Conservation (phyloP, 1,284 basidiomycete species). For the Puccinia novopanici region DNA sequence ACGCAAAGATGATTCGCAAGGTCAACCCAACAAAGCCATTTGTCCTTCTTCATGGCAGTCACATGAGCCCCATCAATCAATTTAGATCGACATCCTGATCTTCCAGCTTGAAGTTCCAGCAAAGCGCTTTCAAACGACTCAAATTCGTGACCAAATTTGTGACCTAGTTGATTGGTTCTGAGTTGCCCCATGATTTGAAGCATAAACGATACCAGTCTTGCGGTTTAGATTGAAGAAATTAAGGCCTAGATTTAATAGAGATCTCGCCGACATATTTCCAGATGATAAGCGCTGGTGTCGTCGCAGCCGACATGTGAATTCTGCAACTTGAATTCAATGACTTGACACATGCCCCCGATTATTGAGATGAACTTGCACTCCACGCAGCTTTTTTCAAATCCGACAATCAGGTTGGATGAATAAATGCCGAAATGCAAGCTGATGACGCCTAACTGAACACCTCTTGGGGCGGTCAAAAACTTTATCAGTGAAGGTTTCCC, state of each 20-base stretch:
- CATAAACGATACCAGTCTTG: neutral
- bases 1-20: slow-evolving; percentile 92
- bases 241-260: too few species aligned
- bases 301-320: neutral
- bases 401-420: slow-evolving; percentile 88
- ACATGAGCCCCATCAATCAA: too few species aligned
- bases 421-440: slow-evolving; percentile 85
- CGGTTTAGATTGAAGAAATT: too few species aligned
- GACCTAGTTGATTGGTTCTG: neutral
- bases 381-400: slow-evolving; percentile 78
- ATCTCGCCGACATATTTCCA: too few species aligned
- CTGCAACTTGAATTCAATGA: slow-evolving; percentile 37
- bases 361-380: slow-evolving; percentile 51
- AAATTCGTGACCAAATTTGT: neutral
- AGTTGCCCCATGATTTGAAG: slow-evolving; percentile 4
- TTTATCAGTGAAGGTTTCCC: slow-evolving; percentile 83
- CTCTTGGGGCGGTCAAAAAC: slow-evolving; percentile 71
- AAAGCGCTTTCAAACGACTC: slow-evolving; percentile 26
- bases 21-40: slow-evolving; percentile 88
- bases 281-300: neutral
- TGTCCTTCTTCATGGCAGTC: slow-evolving; percentile 77
- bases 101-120: slow-evolving; percentile 5
- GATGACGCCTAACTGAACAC: too few species aligned
- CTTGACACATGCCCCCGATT: slow-evolving; percentile 15
- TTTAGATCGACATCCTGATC: too few species aligned